Base-by-base conservation (phyloP, 495 filamentous ascomycete genomes). In the Cladorrhinum samala region DNA sequence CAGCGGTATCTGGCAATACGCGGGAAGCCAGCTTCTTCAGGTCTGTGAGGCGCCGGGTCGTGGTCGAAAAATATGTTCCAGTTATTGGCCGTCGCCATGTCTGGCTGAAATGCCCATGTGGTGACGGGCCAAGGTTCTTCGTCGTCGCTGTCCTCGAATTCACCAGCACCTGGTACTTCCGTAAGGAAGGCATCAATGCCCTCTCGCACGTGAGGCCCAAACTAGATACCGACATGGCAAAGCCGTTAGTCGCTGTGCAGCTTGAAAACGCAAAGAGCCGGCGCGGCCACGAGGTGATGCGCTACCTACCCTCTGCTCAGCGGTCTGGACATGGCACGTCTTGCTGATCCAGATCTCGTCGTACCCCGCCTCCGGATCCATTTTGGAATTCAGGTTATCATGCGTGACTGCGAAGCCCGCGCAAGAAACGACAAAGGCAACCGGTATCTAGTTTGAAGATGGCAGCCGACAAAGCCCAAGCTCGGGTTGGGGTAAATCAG, bases 1-100 rank as follows among this genome's bases (percentile, higher is more conserved):
- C 71, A 67, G 3, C 77, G 64, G 56, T 63, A 66, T 14, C 49
- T 42, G 2, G 72, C 70, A 8, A 74, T 50, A 9, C 49, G 51
- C 4, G 74, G 74, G 39, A 68, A 65, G 7, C 56, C 44, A 20
- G 19, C 19, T 5, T 41, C 39, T 14, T 41, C 39, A n/a, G n/a
- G n/a, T n/a, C n/a, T n/a, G n/a, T n/a, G n/a, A n/a, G n/a, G n/a
- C n/a, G n/a, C n/a, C n/a, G n/a, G n/a, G n/a, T n/a, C n/a, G n/a
- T n/a, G n/a, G n/a, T n/a, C n/a, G n/a, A n/a, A n/a, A n/a, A n/a
- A n/a, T n/a, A n/a, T n/a, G n/a, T n/a, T n/a, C n/a, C n/a, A n/a
- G n/a, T n/a, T n/a, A n/a, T n/a, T n/a, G n/a, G n/a, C n/a, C n/a
- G n/a, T n/a, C n/a, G n/a, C n/a, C n/a, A n/a, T n/a, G n/a, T n/a